Base-by-base conservation (phyloP, 1,284 basidiomycete species). In the Melampsora americana region DNA sequence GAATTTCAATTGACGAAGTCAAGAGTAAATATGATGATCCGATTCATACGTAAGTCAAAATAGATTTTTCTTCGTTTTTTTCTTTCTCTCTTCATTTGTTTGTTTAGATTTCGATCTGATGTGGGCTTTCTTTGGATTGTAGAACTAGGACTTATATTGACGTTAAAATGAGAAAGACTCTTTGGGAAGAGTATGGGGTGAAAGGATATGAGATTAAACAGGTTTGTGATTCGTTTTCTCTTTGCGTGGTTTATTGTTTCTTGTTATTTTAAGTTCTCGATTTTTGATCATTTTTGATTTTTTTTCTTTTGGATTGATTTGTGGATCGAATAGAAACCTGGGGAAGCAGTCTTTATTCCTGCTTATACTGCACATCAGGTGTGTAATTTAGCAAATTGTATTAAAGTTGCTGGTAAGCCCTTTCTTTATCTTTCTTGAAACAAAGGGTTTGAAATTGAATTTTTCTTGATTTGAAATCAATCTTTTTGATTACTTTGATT, bases 311-410 rank as follows among this genome's bases (percentile, higher is more conserved):
- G 35, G 35, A 35, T 35, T 35, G 3, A 35, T 35, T n/a, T n/a
- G n/a, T n/a, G n/a, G 35, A 35, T 35, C 3, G 35, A 53, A 60
- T 79, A 81, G 76, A 77, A 78, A 59, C 69, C 66, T n/a, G 79
- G 79, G 32, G 80, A 81, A 64, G 80, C 81, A 11, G 79, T 81
- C 39, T 81, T 81, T 69, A 81, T 81, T 70, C 81, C 81, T 1
- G 81, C 81, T 0, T 80, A 80, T 60, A 80, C 80, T 64, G 81
- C 80, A 3, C 81, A 81, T 60, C 81, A 81, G 71, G 81, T 81
- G 0, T 81, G 79, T 77, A 81, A 81, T 44, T 70, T 81, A 42
- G 78, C 79, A 2, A 80, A 81, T 74, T 81, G 81, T 79, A 80
- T 81, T 77, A 81, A 81, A 71, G 79, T 81, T 0, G 81, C 81